Base-by-base conservation (phyloP, 2,329 filamentous ascomycete species). In the Graphium sp. region DNA sequence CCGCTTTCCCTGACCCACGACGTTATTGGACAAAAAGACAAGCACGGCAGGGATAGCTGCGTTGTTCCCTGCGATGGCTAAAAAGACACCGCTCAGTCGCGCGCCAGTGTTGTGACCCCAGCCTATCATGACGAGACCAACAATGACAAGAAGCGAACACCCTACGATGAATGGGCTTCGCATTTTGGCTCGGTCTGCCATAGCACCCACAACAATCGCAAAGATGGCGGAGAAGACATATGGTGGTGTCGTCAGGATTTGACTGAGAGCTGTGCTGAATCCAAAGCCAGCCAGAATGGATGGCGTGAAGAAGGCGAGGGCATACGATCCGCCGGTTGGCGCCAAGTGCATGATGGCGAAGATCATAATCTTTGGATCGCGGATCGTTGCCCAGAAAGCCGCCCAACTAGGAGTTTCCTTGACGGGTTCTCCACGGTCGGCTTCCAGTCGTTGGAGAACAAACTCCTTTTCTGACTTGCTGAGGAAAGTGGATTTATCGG, bases 401-500 rank as follows among this genome's bases (percentile, higher is more conserved):
- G 7, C 15, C 23, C 7, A 6, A 14, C 6, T 12, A 6, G 12
- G 7, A 7, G 12, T 12, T 11, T 7, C 23, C n/a, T 12, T 12
- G 23, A 24, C 7, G 7, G 12, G n/a, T 24, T 29, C 27, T 5
- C 5, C 27, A 8, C 18, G 20, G 12, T 29, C 27, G 9, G 6
- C 18, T 5, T 4, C 5, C 7, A 29, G 6, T 6, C 27, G 27
- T 8, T 22, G 19, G 8, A n/a, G 18, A 6, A 29, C 73, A 3
- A 81, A 50, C 15, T 67, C 64, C 41, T 74, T 78, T 42, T 82
- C 74, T 23, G 70, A 70, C 15, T 62, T 53, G 0, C 56, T 59
- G 1, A 82, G 59, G 74, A 75, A 81, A 10, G 55, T 52, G 0
- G 75, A 75, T 0, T 73, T 76, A 31, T 64, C 72, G 0, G 76